Conservation (phyloP, 441 rosid species). For the Syzygium malaccense region DNA sequence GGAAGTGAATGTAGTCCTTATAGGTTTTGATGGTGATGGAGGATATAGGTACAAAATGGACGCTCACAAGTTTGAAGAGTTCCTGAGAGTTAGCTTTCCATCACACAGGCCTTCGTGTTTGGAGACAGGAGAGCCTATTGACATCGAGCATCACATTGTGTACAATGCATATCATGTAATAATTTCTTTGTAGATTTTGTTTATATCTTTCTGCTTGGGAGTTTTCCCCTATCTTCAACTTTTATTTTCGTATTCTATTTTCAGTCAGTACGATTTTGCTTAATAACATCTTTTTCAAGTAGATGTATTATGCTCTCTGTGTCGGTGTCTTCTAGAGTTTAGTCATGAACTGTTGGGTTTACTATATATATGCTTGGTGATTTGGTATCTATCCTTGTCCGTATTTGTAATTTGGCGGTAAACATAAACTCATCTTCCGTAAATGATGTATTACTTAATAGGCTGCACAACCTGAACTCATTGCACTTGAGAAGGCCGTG, state of each 20-base stretch:
- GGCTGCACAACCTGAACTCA: constrained; percentile 89
- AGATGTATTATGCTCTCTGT: background rate
- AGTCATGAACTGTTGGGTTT: background rate
- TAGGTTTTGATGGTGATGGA: constrained; percentile 86
- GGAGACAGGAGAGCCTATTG: constrained; percentile 88
- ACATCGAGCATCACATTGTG: constrained; percentile 81
- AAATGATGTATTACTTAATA: constrained; percentile 10
- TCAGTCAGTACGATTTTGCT: background rate
- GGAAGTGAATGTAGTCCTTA: constrained; percentile 81
- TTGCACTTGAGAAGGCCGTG: constrained; percentile 81
- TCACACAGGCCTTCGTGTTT: constrained; percentile 75
- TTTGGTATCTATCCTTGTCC: background rate
- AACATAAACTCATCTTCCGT: background rate
- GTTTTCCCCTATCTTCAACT: background rate
- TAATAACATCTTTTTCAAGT: background rate
- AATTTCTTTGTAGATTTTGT: background rate
- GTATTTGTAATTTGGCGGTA: background rate
- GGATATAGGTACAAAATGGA: constrained; percentile 71
- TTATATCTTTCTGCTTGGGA: background rate
- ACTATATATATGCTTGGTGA: background rate
- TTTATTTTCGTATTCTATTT: background rate
- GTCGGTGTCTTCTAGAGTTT: background rate
- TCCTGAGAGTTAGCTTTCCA: constrained; percentile 68
- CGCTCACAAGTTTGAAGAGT: constrained; percentile 72
- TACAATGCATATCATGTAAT: constrained; percentile 71